Conservation (phyloP, 108 stramenopile species). For the Cyclotella cryptica region DNA sequence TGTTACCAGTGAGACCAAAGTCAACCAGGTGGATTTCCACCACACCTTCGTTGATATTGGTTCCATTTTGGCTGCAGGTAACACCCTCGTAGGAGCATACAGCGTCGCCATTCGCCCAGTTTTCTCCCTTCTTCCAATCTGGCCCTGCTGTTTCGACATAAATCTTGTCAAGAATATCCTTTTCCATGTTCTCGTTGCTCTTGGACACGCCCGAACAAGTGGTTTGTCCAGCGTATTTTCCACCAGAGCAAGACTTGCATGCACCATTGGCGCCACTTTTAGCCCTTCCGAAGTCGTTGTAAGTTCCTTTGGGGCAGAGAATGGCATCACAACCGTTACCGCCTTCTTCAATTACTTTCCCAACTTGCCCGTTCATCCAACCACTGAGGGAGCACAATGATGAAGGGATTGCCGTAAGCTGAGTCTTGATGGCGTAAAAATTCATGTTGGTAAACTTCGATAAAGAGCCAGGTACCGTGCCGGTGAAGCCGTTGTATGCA, state of each 20-base stretch:
- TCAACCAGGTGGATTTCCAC: slow-evolving; percentile 56
- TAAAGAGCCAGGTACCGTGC: slow-evolving; percentile 55
- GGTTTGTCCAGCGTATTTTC: slow-evolving; percentile 65
- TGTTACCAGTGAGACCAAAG: slow-evolving; percentile 62
- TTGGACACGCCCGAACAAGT: slow-evolving; percentile 56
- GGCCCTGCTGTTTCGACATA: slow-evolving; percentile 66
- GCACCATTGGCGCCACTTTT: slow-evolving; percentile 48
- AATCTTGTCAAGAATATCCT: slow-evolving; percentile 58
- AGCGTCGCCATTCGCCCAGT: slow-evolving; percentile 58
- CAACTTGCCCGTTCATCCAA: slow-evolving; percentile 55
- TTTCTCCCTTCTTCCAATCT: slow-evolving; percentile 61
- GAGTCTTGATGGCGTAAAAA: slow-evolving; percentile 42
- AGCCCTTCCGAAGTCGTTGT: slow-evolving; percentile 69
- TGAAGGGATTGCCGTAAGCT: slow-evolving; percentile 20
- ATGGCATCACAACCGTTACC: slow-evolving; percentile 78
- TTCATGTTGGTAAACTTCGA: slow-evolving; percentile 49
- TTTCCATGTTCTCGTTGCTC: slow-evolving; percentile 45
- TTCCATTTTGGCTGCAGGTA: slow-evolving; percentile 49
- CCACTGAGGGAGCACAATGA: slow-evolving; percentile 32
- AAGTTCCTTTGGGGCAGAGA: slow-evolving; percentile 73
- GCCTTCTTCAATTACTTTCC: slow-evolving; percentile 41
- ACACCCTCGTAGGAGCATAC: slow-evolving; percentile 85
- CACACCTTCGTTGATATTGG: slow-evolving; percentile 52
- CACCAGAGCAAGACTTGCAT: slow-evolving; percentile 55
- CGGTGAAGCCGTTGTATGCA: slow-evolving; percentile 57